Evolutionary conservation across 495 filamentous ascomycete species (phyloP).

Genomic region (Corynascus novoguineensis): DNA sequence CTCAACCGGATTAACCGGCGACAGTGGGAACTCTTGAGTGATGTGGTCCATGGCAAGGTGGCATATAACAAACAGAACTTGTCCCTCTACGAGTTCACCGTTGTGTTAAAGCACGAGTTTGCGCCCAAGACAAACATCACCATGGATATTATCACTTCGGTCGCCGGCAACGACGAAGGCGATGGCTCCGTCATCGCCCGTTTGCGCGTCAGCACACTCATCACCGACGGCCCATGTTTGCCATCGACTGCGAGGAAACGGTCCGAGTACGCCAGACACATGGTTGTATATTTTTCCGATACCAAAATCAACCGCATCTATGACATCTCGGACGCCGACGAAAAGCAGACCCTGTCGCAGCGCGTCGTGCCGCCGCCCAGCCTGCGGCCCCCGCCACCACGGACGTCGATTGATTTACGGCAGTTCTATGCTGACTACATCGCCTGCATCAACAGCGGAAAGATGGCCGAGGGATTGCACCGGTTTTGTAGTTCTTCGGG

Average conservation of each 20-base stretch:
- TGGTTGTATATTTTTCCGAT: conserved; percentile 23
- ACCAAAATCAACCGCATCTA: conserved; percentile 25
- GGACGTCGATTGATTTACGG: conserved; percentile 13
- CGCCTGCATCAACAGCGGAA: conserved; percentile 27
- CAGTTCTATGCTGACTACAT: conserved; percentile 28
- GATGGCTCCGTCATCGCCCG: conserved; percentile 13
- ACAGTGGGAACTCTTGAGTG: conserved; percentile 16
- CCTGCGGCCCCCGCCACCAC: conserved; percentile 16
- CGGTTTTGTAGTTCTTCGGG: conserved; percentile 23
- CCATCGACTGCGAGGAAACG: neutral
- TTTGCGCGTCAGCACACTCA: conserved; percentile 10
- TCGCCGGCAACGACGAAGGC: conserved; percentile 14
- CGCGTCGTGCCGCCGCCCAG: neutral
- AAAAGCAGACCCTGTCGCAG: conserved; percentile 14
- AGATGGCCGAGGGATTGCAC: conserved; percentile 23
- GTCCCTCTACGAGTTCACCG: conserved; percentile 21
- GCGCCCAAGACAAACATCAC: conserved; percentile 14
- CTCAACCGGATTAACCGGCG: conserved; percentile 20
- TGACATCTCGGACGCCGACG: conserved; percentile 17
- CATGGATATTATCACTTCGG: conserved; percentile 19
- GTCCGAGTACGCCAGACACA: conserved; percentile 14
- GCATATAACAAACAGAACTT: conserved; percentile 25
- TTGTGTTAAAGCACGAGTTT: conserved; percentile 19
- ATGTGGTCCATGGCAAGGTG: conserved; percentile 15
- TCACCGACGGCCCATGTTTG: neutral